Evolutionary conservation across 768 basidiomycete species (phyloP).

Genomic region (Pulveroboletus sp.): DNA sequence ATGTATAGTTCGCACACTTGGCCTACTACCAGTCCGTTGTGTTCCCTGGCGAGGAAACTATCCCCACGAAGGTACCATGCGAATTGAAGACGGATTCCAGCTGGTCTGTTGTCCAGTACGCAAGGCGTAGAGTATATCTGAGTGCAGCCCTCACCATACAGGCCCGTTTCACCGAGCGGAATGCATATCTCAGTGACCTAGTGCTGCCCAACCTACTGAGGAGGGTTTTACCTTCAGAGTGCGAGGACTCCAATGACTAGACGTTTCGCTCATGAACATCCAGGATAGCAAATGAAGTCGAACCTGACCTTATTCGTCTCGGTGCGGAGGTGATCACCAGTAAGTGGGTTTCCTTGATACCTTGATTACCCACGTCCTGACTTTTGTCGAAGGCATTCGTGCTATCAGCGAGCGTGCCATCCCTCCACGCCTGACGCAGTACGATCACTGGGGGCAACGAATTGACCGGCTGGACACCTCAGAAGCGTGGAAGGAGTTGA

Average conservation of each 20-base stretch:
- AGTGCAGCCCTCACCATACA: constrained; percentile 17
- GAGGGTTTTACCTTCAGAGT: constrained; percentile 50
- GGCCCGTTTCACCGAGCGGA: constrained; percentile 51
- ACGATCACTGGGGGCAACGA: constrained; percentile 67
- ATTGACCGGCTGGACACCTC: constrained; percentile 65
- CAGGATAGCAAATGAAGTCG: constrained; percentile 47
- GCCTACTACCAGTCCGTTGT: background rate
- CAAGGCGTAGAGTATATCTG: background rate
- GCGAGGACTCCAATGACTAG: constrained; percentile 3
- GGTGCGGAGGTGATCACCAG: constrained; percentile 53
- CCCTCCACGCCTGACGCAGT: constrained; percentile 58
- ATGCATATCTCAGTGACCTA: constrained; percentile 58
- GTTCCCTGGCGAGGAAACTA: background rate
- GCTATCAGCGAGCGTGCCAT: constrained; percentile 38
- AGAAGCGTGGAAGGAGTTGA: constrained; percentile 69
- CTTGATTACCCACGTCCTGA: background rate
- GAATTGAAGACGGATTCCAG: constrained; percentile 64
- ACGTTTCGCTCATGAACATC: background rate
- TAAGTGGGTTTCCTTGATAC: constrained; percentile 24
- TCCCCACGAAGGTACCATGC: constrained; percentile 38
- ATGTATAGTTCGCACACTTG: constrained; percentile 3
- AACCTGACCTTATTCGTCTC: constrained; percentile 55
- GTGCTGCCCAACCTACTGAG: constrained; percentile 58
- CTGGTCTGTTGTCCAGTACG: constrained; percentile 33
- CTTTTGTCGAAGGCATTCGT: constrained; percentile 44